Conservation (phyloP, 257 asterid genomes). For the Fraxinus americana region DNA sequence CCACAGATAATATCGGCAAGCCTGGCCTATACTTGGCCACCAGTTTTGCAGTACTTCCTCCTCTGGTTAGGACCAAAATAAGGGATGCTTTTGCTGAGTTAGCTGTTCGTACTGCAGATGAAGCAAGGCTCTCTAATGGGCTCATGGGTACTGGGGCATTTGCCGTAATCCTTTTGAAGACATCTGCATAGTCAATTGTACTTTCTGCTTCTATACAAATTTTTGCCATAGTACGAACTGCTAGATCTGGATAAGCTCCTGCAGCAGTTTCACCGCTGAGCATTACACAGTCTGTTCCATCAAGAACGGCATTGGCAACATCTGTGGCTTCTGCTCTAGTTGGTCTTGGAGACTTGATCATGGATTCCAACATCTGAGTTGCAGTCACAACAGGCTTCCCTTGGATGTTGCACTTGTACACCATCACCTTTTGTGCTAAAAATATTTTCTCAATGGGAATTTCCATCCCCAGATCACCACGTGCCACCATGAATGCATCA, state of each 20-base stretch:
- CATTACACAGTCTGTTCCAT: slow-evolving; percentile 93
- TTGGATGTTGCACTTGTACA: slow-evolving; percentile 85
- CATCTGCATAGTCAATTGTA: slow-evolving; percentile 73
- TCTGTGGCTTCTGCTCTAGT: slow-evolving; percentile 94
- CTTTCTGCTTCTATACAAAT: slow-evolving; percentile 85
- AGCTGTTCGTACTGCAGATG: slow-evolving; percentile 82
- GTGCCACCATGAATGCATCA: slow-evolving; percentile 92
- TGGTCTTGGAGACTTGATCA: slow-evolving; percentile 92
- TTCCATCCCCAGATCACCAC: slow-evolving; percentile 93
- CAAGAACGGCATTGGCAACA: slow-evolving; percentile 89
- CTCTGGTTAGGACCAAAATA: slow-evolving; percentile 74
- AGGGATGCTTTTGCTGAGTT: slow-evolving; percentile 73
- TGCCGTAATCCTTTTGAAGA: slow-evolving; percentile 62
- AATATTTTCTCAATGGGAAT: slow-evolving; percentile 89
- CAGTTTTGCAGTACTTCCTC: slow-evolving; percentile 84
- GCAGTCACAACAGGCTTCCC: slow-evolving; percentile 95
- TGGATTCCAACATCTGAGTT: slow-evolving; percentile 90
- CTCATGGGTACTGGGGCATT: slow-evolving; percentile 91
- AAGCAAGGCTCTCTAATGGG: slow-evolving; percentile 82
- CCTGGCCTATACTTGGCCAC: slow-evolving; percentile 90
- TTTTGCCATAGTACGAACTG: slow-evolving; percentile 84
- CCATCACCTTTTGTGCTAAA: slow-evolving; percentile 87
- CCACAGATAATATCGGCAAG: slow-evolving; percentile 76
- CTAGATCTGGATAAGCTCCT: slow-evolving; percentile 91
- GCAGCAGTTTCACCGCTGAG: slow-evolving; percentile 96